phyloP scores from a whole-genome alignment of 805 yeast genomes.

The Candida pseudoglaebosa region DNA sequence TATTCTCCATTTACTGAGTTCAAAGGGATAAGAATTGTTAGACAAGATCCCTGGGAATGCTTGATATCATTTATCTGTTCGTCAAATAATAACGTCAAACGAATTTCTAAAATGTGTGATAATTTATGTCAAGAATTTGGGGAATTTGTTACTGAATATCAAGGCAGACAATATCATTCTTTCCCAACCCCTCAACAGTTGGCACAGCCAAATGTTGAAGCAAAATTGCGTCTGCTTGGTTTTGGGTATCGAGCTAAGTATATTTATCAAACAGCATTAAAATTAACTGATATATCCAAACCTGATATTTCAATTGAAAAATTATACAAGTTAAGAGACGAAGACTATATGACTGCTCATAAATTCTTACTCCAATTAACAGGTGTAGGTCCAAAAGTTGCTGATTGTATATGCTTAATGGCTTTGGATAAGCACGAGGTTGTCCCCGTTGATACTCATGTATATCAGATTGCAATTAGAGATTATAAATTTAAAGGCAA shows the following conservation, averaged over 20 bases:
- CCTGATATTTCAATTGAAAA: constrained; percentile 31
- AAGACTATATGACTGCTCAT: constrained; percentile 51
- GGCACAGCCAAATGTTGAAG: constrained; percentile 31
- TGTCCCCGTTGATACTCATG: constrained; percentile 96
- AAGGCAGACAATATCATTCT: constrained; percentile 56
- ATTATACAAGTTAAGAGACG: constrained; percentile 41
- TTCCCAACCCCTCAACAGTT: constrained; percentile 70
- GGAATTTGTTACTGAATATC: constrained; percentile 44
- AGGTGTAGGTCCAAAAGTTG: constrained; percentile 98
- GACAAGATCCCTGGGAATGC: constrained; percentile 98
- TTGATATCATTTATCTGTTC: constrained; percentile 88
- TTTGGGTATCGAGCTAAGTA: constrained; percentile 94
- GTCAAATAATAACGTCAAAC: constrained; percentile 90
- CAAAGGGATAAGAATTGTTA: constrained; percentile 74
- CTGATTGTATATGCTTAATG: constrained; percentile 95
- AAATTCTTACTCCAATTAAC: constrained; percentile 57
- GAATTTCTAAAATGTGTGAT: constrained; percentile 92
- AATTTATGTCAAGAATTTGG: constrained; percentile 72
- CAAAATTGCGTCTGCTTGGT: constrained; percentile 45
- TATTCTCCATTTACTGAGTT: constrained; percentile 35
- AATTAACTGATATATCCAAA: constrained; percentile 40
- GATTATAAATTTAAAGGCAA: constrained; percentile 62
- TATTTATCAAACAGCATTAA: constrained; percentile 70
- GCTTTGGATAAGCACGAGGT: constrained; percentile 78
- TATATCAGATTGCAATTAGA: constrained; percentile 80